Percentiles rank a stretch among this genome's conserved stretches.
phyloP scores from a whole-genome alignment of 2,329 filamentous ascomycete genomes.

The Neopestalotiopsis sp. region DNA sequence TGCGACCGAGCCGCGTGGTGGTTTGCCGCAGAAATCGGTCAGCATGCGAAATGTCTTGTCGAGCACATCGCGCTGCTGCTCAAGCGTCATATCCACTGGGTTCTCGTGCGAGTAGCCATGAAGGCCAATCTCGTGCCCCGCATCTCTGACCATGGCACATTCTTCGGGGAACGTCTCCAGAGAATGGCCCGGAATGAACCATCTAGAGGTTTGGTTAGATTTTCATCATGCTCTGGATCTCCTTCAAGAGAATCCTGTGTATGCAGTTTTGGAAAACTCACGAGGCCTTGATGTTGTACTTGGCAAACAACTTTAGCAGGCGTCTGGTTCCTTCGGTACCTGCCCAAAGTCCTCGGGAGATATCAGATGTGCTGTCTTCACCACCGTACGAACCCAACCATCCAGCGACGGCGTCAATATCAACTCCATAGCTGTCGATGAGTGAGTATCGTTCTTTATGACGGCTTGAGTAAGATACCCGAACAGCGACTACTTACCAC shows the following conservation, averaged over 20 bases:
- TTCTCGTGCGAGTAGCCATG: slow-evolving; percentile 81
- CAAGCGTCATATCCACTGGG: slow-evolving; percentile 71
- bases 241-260: too few relatives aligned
- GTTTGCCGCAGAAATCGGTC: slow-evolving; percentile 74
- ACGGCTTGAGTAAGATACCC: neutral
- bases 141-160: slow-evolving; percentile 49
- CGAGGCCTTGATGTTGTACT: slow-evolving; percentile 68
- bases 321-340: slow-evolving; percentile 71
- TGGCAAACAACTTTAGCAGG: slow-evolving; percentile 72
- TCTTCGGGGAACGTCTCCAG: slow-evolving; percentile 56
- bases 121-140: slow-evolving; percentile 56
- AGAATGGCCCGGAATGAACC: slow-evolving; percentile 56
- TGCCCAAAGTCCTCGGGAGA: slow-evolving; percentile 75
- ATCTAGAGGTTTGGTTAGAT: slow-evolving; percentile 36
- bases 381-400: slow-evolving; percentile 80
- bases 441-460: neutral
- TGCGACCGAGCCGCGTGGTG: slow-evolving; percentile 73
- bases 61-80: slow-evolving; percentile 78
- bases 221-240: neutral
- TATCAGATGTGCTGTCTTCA: slow-evolving; percentile 74
- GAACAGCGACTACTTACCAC: slow-evolving; percentile 24
- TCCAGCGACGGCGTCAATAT: slow-evolving; percentile 78
- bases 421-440: slow-evolving; percentile 65
- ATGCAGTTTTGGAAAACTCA: neutral
- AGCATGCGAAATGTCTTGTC: slow-evolving; percentile 76